Conservation (phyloP, 2,329 filamentous ascomycete species). For the Fusarium sp. region DNA sequence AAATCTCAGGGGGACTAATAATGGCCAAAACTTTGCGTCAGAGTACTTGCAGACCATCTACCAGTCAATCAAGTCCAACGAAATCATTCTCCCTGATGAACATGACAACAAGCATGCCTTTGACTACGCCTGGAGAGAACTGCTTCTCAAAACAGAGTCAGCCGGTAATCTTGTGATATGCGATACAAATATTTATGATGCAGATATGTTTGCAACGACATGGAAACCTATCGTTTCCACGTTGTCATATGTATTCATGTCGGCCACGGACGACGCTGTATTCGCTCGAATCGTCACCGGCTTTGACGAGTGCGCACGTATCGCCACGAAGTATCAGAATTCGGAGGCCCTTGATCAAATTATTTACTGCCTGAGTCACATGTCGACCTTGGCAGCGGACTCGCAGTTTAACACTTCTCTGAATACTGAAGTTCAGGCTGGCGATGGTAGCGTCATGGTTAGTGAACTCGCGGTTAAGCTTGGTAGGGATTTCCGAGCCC, state of each 20-base stretch:
- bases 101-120: slow-evolving; percentile 97
- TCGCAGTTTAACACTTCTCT: slow-evolving; percentile 82
- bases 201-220: slow-evolving; percentile 96
- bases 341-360: slow-evolving; percentile 93
- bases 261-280: slow-evolving; percentile 94
- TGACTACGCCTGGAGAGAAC: slow-evolving; percentile 96
- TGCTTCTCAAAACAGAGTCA: slow-evolving; percentile 84
- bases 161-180: slow-evolving; percentile 80
- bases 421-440: slow-evolving; percentile 95
- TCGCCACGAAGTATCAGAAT: slow-evolving; percentile 85
- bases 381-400: slow-evolving; percentile 86
- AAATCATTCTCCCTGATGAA: slow-evolving; percentile 97
- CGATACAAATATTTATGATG: slow-evolving; percentile 94
- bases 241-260: slow-evolving; percentile 98
- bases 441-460: slow-evolving; percentile 95
- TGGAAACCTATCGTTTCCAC: slow-evolving; percentile 97
- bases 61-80: slow-evolving; percentile 89
- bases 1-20: slow-evolving; percentile 92
- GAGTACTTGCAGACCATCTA: slow-evolving; percentile 90
- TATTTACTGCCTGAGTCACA: slow-evolving; percentile 87
- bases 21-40: slow-evolving; percentile 82
- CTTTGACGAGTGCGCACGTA: slow-evolving; percentile 95
- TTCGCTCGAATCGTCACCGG: slow-evolving; percentile 93
- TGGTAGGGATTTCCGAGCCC: slow-evolving; percentile 91
- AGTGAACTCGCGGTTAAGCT: slow-evolving; percentile 97